Evolutionary conservation across 192 early-diverging fungal species (phyloP).

Genomic region (Backusella tarrabulga): DNA sequence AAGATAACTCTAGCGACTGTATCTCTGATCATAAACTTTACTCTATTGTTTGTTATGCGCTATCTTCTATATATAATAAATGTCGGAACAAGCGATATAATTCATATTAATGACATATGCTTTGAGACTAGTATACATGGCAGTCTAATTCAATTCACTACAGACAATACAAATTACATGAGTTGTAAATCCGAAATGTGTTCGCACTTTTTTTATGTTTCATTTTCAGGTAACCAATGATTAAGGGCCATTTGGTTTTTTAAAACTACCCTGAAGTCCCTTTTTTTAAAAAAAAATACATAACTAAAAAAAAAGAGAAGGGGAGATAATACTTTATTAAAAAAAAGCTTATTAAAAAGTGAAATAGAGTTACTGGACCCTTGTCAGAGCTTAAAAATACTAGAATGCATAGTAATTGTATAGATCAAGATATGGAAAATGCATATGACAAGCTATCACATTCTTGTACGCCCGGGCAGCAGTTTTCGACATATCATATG

Average conservation of each 20-base stretch:
- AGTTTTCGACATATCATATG: neutral
- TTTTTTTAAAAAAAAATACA: neutral
- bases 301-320: neutral
- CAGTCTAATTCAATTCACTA: too few relatives aligned
- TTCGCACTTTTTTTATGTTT: neutral
- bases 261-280: neutral
- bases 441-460: neutral
- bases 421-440: neutral
- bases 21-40: too few relatives aligned
- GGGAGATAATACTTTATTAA: neutral
- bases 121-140: too few relatives aligned
- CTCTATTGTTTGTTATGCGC: too few relatives aligned
- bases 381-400: neutral
- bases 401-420: neutral
- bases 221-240: neutral
- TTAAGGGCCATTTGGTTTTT: neutral
- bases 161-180: too few relatives aligned
- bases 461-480: neutral
- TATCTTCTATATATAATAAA: too few relatives aligned
- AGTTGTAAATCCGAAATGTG: neutral
- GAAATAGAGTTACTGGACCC: neutral
- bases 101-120: too few relatives aligned
- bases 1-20: too few relatives aligned
- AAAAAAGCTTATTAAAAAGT: neutral
- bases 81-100: too few relatives aligned